A percentile compares a stretch with the other conserved stretches of the same genome.
These are phyloP conservation scores for Lodderomyces parapsilosis DNA, from an alignment of 1,139 yeast genomes.

Conservation along the genomic window DNA sequence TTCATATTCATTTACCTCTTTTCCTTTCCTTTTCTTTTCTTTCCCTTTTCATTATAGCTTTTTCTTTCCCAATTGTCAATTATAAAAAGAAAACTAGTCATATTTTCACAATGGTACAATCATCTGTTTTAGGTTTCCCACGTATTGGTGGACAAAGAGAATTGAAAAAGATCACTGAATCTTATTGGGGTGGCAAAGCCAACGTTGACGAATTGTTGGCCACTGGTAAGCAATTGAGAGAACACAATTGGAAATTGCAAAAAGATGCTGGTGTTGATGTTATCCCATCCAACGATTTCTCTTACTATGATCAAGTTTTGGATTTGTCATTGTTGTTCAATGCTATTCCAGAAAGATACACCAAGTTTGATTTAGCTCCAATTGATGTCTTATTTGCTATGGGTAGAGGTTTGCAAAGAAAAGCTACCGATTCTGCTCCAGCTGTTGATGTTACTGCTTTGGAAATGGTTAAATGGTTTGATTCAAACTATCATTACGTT, in stretches of 20 bases:
- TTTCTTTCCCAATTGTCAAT: conserved; percentile 1
- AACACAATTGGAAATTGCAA: conserved; percentile 96
- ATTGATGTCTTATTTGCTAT: conserved; percentile 95
- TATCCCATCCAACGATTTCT: conserved; percentile 97
- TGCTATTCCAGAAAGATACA: conserved; percentile 94
- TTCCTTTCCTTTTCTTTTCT: too few relatives aligned
- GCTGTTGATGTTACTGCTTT: conserved; percentile 98
- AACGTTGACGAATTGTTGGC: conserved; percentile 82
- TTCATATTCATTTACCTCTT: too few relatives aligned
- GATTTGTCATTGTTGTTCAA: conserved; percentile 92
- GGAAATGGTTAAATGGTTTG: conserved; percentile 99
- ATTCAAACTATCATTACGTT: conserved; percentile 98
- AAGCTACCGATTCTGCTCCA: conserved; percentile 80
- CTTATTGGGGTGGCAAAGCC: conserved; percentile 97
- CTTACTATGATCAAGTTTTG: conserved; percentile 95
- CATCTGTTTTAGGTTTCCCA: conserved; percentile 98
- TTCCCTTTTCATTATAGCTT: conserved; percentile 5
- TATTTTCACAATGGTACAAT: conserved; percentile 68
- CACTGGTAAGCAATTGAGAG: conserved; percentile 94
- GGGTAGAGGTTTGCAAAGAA: conserved; percentile 99
- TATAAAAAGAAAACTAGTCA: too few relatives aligned
- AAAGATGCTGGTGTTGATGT: conserved; percentile 95
- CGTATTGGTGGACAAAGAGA: conserved; percentile 99
- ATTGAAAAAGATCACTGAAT: conserved; percentile 96
- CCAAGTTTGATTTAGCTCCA: conserved; percentile 85